Evolutionary conservation across 345 rosid species (phyloP).

Genomic region (Lumnitzera littorea): DNA sequence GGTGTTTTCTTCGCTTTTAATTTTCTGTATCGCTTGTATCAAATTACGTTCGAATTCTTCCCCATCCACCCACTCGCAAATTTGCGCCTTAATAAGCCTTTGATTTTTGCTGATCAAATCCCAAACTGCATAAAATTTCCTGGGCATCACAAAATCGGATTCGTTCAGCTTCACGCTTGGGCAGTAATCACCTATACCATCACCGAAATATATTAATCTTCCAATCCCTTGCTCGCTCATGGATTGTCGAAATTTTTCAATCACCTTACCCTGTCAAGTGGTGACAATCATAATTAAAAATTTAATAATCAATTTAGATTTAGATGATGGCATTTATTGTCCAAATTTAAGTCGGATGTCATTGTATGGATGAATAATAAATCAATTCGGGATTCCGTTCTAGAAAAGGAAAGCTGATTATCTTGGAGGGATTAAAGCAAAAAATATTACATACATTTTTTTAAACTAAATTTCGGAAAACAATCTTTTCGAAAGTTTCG

Average conservation of each 20-base stretch:
- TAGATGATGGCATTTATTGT: too few relatives aligned
- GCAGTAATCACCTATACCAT: constrained; percentile 80
- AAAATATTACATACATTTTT: too few relatives aligned
- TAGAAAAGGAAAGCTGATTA: too few relatives aligned
- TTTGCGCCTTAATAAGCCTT: constrained; percentile 45
- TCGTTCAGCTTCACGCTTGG: constrained; percentile 58
- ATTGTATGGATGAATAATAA: too few relatives aligned
- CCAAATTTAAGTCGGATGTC: too few relatives aligned
- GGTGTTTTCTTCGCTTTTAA: constrained; percentile 13
- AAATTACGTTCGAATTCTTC: constrained; percentile 44
- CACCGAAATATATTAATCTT: constrained; percentile 65
- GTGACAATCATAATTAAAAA: too few relatives aligned
- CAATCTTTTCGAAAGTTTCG: too few relatives aligned
- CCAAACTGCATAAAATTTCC: constrained; percentile 81
- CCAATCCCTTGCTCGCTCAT: constrained; percentile 35
- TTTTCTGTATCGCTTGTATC: constrained; percentile 21
- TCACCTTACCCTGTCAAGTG: constrained; percentile 38
- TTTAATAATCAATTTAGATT: too few relatives aligned
- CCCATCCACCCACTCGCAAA: constrained; percentile 71
- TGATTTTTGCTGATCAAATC: constrained; percentile 55
- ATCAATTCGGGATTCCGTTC: too few relatives aligned
- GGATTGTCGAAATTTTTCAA: constrained; percentile 61
- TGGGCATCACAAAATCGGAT: constrained; percentile 65
- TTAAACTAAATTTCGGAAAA: too few relatives aligned
- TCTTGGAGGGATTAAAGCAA: too few relatives aligned